A percentile compares a stretch with the other conserved stretches of the same genome.
Conservation (phyloP, 2,329 filamentous ascomycete genomes). For the Paecilomyces niveus region DNA sequence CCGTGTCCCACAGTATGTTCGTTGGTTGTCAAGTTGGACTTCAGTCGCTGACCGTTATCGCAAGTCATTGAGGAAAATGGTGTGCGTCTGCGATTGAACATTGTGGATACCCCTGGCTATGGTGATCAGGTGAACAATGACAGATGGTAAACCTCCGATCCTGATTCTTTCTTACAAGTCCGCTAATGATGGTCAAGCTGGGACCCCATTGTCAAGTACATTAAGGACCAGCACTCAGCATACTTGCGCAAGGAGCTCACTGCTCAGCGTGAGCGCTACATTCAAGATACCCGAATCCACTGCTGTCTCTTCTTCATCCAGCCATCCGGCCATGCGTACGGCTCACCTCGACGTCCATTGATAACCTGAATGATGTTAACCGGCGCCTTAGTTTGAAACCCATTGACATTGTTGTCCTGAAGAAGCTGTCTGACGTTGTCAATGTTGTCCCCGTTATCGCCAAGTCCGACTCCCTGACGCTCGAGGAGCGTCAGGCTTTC, state of each 20-base stretch:
- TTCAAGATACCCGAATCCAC: conserved; percentile 98
- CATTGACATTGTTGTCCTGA: conserved; percentile 97
- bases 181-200: conserved; percentile 49
- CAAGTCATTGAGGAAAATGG: conserved; percentile 95
- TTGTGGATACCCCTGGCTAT: conserved; percentile 97
- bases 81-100: conserved; percentile 93
- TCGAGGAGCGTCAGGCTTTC: conserved; percentile 92
- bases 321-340: conserved; percentile 82
- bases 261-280: conserved; percentile 96
- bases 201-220: conserved; percentile 99
- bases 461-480: conserved; percentile 91
- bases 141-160: conserved; percentile 56
- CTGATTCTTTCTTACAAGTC: conserved; percentile 1
- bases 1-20: conserved; percentile 73
- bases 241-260: conserved; percentile 99
- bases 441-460: conserved; percentile 98
- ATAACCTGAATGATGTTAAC: conserved; percentile 1
- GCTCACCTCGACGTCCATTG: conserved; percentile 4
- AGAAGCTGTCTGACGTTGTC: conserved; percentile 99
- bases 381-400: conserved; percentile 63
- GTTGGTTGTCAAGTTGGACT: conserved; percentile 4
- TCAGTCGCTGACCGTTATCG: conserved; percentile 9
- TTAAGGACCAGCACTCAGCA: conserved; percentile 99
- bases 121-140: conserved; percentile 99
- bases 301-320: conserved; percentile 99